Percentiles rank a stretch among this genome's conserved stretches.
phyloP scores from a whole-genome alignment of 768 basidiomycete species.

The Boletus insuetus region DNA sequence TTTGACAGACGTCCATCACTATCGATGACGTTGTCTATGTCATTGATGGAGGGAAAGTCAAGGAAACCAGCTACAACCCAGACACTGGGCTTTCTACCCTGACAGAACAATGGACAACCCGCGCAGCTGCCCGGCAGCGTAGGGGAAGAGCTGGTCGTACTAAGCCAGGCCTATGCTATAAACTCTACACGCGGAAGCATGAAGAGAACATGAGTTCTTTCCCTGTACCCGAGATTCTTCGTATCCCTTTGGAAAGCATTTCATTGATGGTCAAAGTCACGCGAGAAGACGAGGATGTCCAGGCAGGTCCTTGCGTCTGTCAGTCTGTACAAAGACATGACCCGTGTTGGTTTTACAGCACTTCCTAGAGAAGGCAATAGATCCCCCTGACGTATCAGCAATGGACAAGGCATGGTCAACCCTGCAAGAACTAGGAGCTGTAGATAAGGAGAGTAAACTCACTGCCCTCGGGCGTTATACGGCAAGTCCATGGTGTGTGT shows the following conservation, averaged over 20 bases:
- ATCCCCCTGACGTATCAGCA: conserved; percentile 74
- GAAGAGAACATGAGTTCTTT: conserved; percentile 68
- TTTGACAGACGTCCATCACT: conserved; percentile 75
- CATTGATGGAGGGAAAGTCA: conserved; percentile 81
- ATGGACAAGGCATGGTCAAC: conserved; percentile 76
- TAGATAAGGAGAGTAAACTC: conserved; percentile 58
- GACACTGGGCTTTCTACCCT: conserved; percentile 71
- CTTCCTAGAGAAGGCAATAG: conserved; percentile 73
- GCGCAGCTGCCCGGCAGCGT: conserved; percentile 79
- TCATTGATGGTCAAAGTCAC: conserved; percentile 80
- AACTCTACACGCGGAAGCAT: conserved; percentile 75
- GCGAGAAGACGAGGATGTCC: conserved; percentile 74
- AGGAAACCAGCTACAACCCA: conserved; percentile 73
- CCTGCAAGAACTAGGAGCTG: conserved; percentile 75
- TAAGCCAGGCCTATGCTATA: conserved; percentile 80
- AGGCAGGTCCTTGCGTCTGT: conserved; percentile 40
- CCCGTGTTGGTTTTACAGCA: conserved; percentile 34
- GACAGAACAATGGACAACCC: conserved; percentile 75
- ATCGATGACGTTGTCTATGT: conserved; percentile 89
- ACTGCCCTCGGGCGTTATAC: conserved; percentile 85
- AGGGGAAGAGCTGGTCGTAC: conserved; percentile 90
- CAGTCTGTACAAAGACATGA: neutral
- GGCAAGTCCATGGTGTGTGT: conserved; percentile 33
- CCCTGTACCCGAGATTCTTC: conserved; percentile 83
- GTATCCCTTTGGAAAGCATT: conserved; percentile 82